Conservation (phyloP, 768 basidiomycete genomes). For the Mycena amicta region DNA sequence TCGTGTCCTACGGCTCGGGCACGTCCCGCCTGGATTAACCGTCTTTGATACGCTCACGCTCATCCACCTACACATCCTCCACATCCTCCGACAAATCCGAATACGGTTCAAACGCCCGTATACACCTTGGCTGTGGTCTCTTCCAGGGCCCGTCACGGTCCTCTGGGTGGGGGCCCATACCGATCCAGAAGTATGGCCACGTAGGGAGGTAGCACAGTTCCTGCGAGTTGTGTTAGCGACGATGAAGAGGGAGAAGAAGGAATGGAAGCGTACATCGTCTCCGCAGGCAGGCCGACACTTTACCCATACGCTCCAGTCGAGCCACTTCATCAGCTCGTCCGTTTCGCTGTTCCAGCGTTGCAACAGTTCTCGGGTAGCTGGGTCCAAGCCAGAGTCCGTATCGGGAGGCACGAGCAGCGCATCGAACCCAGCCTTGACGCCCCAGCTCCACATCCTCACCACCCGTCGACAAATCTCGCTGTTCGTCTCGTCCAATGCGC, state of each 20-base stretch:
- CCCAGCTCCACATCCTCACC: constrained; percentile 15
- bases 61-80: background rate
- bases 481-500: constrained; percentile 16
- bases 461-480: constrained; percentile 16
- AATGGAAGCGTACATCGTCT: constrained; percentile 1
- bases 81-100: background rate
- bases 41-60: too few species aligned
- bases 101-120: constrained; percentile 11
- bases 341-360: constrained; percentile 2
- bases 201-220: constrained; percentile 16
- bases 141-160: constrained; percentile 6
- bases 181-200: constrained; percentile 6
- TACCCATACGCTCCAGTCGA: constrained; percentile 23
- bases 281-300: constrained; percentile 16
- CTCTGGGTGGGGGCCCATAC: background rate
- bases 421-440: constrained; percentile 10
- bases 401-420: background rate
- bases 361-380: background rate
- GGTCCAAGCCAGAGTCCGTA: background rate
- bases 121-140: constrained; percentile 9
- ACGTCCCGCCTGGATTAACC: too few species aligned
- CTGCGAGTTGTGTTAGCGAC: constrained; percentile 3
- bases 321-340: constrained; percentile 6
- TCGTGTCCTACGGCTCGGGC: background rate
- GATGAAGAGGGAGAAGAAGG: too few species aligned